Percentiles rank a stretch among this genome's conserved stretches.
phyloP scores from a whole-genome alignment of 139 green algal genomes.

The Chlamydomonas sp. region DNA sequence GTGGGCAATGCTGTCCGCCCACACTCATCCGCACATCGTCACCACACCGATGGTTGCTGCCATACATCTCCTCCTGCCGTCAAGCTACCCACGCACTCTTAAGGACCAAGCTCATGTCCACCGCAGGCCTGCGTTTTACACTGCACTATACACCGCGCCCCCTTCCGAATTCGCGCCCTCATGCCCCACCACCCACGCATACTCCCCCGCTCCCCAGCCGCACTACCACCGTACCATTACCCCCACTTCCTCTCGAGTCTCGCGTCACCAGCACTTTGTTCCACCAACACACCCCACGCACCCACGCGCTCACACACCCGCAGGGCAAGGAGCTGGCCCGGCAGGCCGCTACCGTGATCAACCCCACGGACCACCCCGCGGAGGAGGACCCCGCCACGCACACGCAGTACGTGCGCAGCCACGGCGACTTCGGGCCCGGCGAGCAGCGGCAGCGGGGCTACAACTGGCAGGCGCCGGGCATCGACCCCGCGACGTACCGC shows the following conservation, averaged over 20 bases:
- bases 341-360: constrained; percentile 57
- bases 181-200: too few relatives aligned
- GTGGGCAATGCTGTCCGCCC: neutral
- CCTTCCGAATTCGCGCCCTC: too few relatives aligned
- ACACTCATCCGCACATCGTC: neutral
- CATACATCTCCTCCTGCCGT: neutral
- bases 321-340: constrained; percentile 55
- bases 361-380: constrained; percentile 45
- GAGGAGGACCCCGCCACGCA: constrained; percentile 39
- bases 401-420: constrained; percentile 65
- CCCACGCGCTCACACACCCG: neutral
- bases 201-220: too few relatives aligned
- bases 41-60: neutral
- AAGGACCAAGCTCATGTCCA: too few relatives aligned
- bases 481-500: constrained; percentile 57
- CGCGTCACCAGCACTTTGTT: too few relatives aligned
- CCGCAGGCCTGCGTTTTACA: too few relatives aligned
- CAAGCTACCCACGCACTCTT: too few relatives aligned
- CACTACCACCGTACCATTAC: too few relatives aligned
- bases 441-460: constrained; percentile 73
- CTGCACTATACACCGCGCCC: too few relatives aligned
- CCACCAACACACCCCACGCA: neutral
- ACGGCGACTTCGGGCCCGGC: constrained; percentile 66
- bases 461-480: constrained; percentile 63
- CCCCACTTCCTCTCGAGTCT: too few relatives aligned